phyloP scores from a whole-genome alignment of 2,329 filamentous ascomycete species.

The Shiraia bambusicola region DNA sequence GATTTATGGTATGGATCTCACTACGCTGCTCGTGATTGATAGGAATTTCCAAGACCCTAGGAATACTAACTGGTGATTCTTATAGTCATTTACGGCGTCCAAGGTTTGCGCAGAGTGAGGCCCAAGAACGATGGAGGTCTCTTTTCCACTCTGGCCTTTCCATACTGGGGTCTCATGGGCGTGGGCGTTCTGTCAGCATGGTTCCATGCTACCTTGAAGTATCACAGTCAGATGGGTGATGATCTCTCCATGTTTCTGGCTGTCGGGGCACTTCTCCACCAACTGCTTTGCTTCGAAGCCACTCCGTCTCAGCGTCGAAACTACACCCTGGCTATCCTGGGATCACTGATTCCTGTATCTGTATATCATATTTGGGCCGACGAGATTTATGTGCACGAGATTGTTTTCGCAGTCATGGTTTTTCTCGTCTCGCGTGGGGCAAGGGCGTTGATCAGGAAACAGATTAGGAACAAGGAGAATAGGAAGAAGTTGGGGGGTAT shows the following conservation, averaged over 20 bases:
- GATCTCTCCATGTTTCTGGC: constrained; percentile 62
- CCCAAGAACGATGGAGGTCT: constrained; percentile 30
- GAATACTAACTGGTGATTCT: background rate
- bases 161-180: constrained; percentile 48
- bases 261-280: constrained; percentile 55
- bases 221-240: constrained; percentile 54
- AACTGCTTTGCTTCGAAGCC: constrained; percentile 48
- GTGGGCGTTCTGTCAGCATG: constrained; percentile 47
- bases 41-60: too few species aligned
- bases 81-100: constrained; percentile 40
- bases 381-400: constrained; percentile 44
- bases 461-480: constrained; percentile 24
- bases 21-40: too few species aligned
- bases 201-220: constrained; percentile 50
- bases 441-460: constrained; percentile 28
- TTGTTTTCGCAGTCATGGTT: constrained; percentile 47
- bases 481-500: constrained; percentile 25
- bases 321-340: constrained; percentile 31
- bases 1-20: constrained; percentile 47
- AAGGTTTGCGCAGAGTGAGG: constrained; percentile 34
- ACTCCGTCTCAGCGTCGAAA: constrained; percentile 23
- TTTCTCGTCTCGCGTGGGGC: constrained; percentile 40
- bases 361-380: constrained; percentile 42
- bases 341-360: constrained; percentile 35
- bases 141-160: constrained; percentile 37